Percentiles rank a stretch among this genome's conserved stretches.
Evolutionary conservation across 306 rosid genomes (phyloP).

Genomic region (Alnus rubra): DNA sequence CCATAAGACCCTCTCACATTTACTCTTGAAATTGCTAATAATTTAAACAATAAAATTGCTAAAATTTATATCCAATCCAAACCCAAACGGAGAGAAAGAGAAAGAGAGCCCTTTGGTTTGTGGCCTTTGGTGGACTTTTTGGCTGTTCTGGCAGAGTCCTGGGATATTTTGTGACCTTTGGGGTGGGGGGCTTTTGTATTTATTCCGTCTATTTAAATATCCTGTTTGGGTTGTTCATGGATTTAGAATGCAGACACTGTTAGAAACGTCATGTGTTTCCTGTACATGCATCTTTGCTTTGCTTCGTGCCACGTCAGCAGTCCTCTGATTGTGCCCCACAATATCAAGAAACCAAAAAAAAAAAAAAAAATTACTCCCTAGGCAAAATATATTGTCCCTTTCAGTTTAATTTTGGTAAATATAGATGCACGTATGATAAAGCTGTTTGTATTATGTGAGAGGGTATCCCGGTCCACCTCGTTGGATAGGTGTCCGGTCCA

Average conservation of each 20-base stretch:
- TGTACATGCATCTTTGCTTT: not conserved
- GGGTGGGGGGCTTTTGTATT: not conserved
- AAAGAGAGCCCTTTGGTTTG: not conserved
- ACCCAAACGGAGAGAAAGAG: not conserved
- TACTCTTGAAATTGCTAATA: too few species aligned
- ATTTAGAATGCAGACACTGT: not conserved
- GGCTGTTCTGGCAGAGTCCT: not conserved
- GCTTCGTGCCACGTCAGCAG: not conserved
- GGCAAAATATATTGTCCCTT: not conserved
- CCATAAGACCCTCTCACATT: too few species aligned
- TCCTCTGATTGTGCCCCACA: not conserved
- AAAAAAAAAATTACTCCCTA: too few species aligned
- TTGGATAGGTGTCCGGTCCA: too few species aligned
- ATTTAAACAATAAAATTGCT: too few species aligned
- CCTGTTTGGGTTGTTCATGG: too few species aligned
- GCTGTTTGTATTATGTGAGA: too few species aligned
- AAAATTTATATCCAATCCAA: not conserved
- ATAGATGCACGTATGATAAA: not conserved
- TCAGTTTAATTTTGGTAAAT: not conserved
- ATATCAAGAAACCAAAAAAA: too few species aligned
- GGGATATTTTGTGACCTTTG: not conserved
- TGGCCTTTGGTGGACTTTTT: not conserved
- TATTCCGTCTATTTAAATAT: not conserved
- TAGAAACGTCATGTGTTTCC: not conserved
- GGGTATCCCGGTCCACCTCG: too few species aligned